Evolutionary conservation across 345 rosid genomes (phyloP).

Genomic region (Angophora floribunda): DNA sequence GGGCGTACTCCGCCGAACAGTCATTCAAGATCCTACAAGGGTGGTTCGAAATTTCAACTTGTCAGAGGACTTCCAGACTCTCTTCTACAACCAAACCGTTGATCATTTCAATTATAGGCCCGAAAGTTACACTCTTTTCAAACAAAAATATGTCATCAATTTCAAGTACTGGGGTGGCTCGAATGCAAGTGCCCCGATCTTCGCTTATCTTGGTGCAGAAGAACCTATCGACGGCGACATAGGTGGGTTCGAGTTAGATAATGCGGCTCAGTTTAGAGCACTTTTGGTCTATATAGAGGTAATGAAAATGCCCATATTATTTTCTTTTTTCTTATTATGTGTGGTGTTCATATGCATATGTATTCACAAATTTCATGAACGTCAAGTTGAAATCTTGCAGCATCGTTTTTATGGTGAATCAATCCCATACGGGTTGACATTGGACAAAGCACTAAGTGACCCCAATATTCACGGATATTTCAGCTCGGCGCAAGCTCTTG

Average conservation of each 20-base stretch:
- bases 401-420: background rate
- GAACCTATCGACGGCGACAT: constrained; percentile 14
- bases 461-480: background rate
- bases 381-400: background rate
- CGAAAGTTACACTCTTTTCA: constrained; percentile 37
- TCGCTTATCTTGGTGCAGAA: constrained; percentile 41
- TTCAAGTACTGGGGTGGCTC: constrained; percentile 43
- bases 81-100: constrained; percentile 25
- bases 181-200: constrained; percentile 30
- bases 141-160: constrained; percentile 33
- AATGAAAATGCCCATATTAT: background rate
- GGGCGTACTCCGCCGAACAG: background rate
- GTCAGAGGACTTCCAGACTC: constrained; percentile 8
- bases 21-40: background rate
- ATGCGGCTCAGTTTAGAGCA: constrained; percentile 20
- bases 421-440: background rate
- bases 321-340: background rate
- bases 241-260: constrained; percentile 10
- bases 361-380: background rate
- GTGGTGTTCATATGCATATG: background rate
- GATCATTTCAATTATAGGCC: constrained; percentile 52
- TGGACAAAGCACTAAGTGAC: background rate
- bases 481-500: background rate
- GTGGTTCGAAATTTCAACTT: background rate
- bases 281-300: constrained; percentile 39